phyloP scores from a whole-genome alignment of 176 grass and related monocot genomes.

The Paspalum notatum region DNA sequence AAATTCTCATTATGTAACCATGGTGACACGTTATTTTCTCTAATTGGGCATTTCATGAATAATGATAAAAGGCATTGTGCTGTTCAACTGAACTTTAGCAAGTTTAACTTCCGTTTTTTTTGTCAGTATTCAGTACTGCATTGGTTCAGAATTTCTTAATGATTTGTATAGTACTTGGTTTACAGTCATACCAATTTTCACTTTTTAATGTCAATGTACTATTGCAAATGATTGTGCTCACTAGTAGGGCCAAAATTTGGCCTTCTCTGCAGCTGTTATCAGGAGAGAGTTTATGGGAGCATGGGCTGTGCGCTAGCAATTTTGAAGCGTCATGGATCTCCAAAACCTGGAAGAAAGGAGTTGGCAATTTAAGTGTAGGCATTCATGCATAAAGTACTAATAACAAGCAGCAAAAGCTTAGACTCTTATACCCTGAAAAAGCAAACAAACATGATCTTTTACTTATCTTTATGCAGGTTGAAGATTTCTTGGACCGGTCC shows the following conservation, averaged over 20 bases:
- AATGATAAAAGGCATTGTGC: not conserved
- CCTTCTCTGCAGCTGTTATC: slow-evolving; percentile 65
- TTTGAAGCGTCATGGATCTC: slow-evolving; percentile 82
- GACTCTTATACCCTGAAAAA: slow-evolving; percentile 12
- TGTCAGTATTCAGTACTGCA: not conserved
- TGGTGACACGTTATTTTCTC: not conserved
- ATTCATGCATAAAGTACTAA: not conserved
- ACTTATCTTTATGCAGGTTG: slow-evolving; percentile 60
- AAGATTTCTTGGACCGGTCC: slow-evolving; percentile 84
- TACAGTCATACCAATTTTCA: not conserved
- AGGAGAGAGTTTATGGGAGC: slow-evolving; percentile 75
- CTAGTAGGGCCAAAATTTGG: slow-evolving; percentile 2
- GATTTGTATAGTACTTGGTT: not conserved
- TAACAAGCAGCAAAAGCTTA: not conserved
- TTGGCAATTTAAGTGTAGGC: slow-evolving; percentile 77
- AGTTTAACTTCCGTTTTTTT: not conserved
- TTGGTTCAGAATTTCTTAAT: not conserved
- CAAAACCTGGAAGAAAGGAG: slow-evolving; percentile 60
- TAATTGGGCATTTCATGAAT: not conserved
- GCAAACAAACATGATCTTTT: not conserved
- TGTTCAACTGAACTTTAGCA: not conserved
- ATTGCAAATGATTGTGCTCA: slow-evolving; percentile 1
- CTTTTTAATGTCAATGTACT: not conserved
- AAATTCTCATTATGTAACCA: not conserved
- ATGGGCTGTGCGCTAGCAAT: slow-evolving; percentile 80